Conservation (phyloP, 257 asterid species). For the Ophiorrhiza pumila region DNA sequence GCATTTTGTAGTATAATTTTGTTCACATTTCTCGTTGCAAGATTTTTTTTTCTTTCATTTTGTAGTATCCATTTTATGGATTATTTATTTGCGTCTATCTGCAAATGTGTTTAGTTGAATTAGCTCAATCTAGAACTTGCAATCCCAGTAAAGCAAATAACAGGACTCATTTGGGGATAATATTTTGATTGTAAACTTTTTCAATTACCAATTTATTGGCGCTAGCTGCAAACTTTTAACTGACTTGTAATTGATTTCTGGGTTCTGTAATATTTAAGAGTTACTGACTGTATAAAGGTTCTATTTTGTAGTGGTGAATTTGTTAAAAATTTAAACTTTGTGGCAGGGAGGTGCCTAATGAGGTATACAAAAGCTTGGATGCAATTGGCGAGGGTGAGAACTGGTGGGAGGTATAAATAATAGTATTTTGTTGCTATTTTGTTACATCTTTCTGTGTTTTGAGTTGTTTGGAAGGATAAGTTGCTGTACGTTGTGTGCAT, state of each 20-base stretch:
- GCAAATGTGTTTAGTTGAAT: neutral
- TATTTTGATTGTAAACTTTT: neutral
- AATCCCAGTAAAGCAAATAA: neutral
- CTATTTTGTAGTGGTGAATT: neutral
- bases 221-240: slow-evolving; percentile 7
- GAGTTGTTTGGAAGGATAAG: neutral
- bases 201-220: slow-evolving; percentile 3
- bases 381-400: slow-evolving; percentile 80
- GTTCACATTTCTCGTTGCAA: neutral
- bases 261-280: neutral
- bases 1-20: neutral
- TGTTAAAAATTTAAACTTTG: neutral
- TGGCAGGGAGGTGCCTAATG: slow-evolving; percentile 79
- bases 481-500: slow-evolving; percentile 4
- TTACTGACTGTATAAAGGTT: too few relatives aligned
- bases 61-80: neutral
- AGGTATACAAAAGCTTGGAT: slow-evolving; percentile 78
- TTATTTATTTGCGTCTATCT: neutral
- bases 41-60: slow-evolving; percentile 3
- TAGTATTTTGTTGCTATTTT: slow-evolving; percentile 9
- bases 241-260: neutral
- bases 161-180: neutral
- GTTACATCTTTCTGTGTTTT: neutral
- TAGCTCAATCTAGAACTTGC: slow-evolving; percentile 3
- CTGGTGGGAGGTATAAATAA: slow-evolving; percentile 94